Evolutionary conservation across 2,329 filamentous ascomycete genomes (phyloP).

Genomic region (Hypoxylon sp.): DNA sequence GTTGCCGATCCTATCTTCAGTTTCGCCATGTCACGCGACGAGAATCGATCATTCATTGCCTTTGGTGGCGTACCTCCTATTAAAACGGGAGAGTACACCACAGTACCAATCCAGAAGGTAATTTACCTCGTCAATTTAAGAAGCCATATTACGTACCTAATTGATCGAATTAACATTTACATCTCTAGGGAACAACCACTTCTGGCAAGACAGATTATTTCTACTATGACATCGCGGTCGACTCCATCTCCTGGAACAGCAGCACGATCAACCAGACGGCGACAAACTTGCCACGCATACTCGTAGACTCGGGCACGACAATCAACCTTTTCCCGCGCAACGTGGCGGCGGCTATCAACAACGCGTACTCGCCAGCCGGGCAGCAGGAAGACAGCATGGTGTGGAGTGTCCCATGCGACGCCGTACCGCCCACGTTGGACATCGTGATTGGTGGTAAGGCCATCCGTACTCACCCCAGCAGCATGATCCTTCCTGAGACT

Average conservation of each 20-base stretch:
- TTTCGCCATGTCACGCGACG: slow-evolving; percentile 55
- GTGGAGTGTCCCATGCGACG: slow-evolving; percentile 52
- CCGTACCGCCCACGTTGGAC: slow-evolving; percentile 51
- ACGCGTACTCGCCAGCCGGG: slow-evolving; percentile 50
- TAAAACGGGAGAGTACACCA: slow-evolving; percentile 50
- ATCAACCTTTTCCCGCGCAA: slow-evolving; percentile 53
- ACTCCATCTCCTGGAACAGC: slow-evolving; percentile 43
- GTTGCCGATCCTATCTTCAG: slow-evolving; percentile 51
- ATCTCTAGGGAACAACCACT: slow-evolving; percentile 15
- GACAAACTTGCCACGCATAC: slow-evolving; percentile 46
- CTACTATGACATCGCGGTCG: slow-evolving; percentile 52
- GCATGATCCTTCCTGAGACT: slow-evolving; percentile 54
- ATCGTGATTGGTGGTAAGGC: slow-evolving; percentile 52
- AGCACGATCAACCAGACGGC: slow-evolving; percentile 46
- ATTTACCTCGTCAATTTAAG: not conserved
- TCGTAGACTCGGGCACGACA: slow-evolving; percentile 56
- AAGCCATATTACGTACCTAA: not conserved
- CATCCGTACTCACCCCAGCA: slow-evolving; percentile 53
- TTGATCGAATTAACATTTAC: not conserved
- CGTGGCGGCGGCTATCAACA: slow-evolving; percentile 53
- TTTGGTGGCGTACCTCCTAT: slow-evolving; percentile 56
- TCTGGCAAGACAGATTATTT: slow-evolving; percentile 50
- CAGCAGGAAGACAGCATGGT: slow-evolving; percentile 43
- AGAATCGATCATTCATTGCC: slow-evolving; percentile 53
- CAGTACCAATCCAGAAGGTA: slow-evolving; percentile 52